Evolutionary conservation across 2,329 filamentous ascomycete genomes (phyloP).

Genomic region (Cladosporium oxysporum): DNA sequence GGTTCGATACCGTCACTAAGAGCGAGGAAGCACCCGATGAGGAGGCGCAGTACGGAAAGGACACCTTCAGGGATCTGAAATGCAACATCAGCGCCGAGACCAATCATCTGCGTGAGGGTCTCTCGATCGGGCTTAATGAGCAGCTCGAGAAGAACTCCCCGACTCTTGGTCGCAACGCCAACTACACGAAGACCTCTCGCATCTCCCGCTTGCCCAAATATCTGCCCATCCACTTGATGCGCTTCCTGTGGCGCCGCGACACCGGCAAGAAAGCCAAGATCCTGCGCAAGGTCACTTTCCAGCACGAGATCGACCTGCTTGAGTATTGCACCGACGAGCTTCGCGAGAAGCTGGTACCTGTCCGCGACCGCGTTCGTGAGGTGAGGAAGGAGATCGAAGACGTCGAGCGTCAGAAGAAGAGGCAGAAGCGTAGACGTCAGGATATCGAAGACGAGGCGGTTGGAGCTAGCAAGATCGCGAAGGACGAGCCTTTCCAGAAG

Average conservation of each 20-base stretch:
- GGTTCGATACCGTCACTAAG: conserved; percentile 74
- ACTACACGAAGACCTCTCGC: conserved; percentile 87
- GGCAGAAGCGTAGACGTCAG: conserved; percentile 72
- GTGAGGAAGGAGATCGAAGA: conserved; percentile 94
- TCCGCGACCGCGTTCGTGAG: conserved; percentile 95
- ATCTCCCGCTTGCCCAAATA: conserved; percentile 93
- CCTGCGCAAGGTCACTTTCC: conserved; percentile 97
- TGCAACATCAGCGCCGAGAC: conserved; percentile 88
- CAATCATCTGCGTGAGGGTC: conserved; percentile 89
- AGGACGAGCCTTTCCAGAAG: conserved; percentile 77
- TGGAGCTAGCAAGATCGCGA: conserved; percentile 32
- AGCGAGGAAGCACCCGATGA: conserved; percentile 86
- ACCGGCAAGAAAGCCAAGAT: conserved; percentile 99
- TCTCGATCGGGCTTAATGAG: conserved; percentile 78
- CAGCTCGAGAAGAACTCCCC: conserved; percentile 88
- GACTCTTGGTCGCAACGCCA: conserved; percentile 72
- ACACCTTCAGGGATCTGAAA: conserved; percentile 87
- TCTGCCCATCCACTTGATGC: conserved; percentile 93
- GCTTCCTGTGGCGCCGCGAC: conserved; percentile 96
- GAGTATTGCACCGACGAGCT: conserved; percentile 95
- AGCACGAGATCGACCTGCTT: conserved; percentile 85
- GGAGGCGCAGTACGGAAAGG: conserved; percentile 65
- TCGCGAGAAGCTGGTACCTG: conserved; percentile 77
- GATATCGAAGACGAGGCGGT: conserved; percentile 54
- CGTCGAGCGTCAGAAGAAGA: conserved; percentile 85